These are phyloP conservation scores for Solanum appendiculatum DNA, from an alignment of 257 asterid genomes.

Conservation along the genomic window DNA sequence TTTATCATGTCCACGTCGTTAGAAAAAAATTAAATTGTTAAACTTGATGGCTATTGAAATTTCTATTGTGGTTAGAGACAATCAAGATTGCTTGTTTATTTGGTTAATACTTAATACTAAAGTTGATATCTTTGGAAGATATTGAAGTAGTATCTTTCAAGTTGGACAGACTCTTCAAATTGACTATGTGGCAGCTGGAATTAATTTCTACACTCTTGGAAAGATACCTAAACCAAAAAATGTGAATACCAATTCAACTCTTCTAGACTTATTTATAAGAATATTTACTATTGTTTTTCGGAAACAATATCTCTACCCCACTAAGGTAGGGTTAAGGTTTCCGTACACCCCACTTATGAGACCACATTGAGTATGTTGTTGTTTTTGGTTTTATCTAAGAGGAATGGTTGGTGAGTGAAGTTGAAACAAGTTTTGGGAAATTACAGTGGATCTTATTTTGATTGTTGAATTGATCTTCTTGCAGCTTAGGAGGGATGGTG, in stretches of 20 bases:
- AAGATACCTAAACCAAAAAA: neutral
- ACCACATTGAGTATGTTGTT: neutral
- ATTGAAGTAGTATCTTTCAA: neutral
- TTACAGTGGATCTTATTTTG: neutral
- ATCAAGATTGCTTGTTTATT: neutral
- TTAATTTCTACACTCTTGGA: neutral
- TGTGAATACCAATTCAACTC: neutral
- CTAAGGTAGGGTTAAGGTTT: neutral
- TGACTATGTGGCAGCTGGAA: neutral
- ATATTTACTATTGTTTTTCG: neutral
- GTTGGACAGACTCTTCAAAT: neutral
- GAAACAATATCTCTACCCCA: neutral
- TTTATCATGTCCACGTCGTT: neutral
- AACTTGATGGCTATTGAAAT: neutral
- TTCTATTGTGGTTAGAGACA: neutral
- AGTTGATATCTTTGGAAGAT: neutral
- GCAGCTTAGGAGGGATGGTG: constrained; percentile 91
- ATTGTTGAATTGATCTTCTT: neutral
- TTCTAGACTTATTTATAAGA: neutral
- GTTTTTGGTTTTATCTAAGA: neutral
- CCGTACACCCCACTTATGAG: neutral
- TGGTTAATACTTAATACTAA: neutral
- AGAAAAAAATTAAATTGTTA: neutral
- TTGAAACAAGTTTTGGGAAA: neutral
- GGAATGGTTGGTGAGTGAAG: neutral